phyloP scores from a whole-genome alignment of 2,329 filamentous ascomycete genomes.

The Calonectria ilicicola region DNA sequence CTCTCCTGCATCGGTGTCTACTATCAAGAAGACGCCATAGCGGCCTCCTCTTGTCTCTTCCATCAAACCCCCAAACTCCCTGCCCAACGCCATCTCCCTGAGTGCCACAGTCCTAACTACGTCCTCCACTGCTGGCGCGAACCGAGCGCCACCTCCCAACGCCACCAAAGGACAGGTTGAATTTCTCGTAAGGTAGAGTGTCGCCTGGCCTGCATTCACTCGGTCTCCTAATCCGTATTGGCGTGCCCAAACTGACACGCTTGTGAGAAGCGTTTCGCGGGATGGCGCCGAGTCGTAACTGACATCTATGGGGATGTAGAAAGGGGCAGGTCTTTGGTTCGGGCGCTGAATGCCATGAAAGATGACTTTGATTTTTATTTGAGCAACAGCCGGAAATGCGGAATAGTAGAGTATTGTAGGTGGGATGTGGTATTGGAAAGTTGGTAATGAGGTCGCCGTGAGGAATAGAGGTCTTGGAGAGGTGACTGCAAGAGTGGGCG shows the following conservation, averaged over 20 bases:
- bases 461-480: not conserved
- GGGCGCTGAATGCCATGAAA: slow-evolving; percentile 28
- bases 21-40: slow-evolving; percentile 38
- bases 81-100: slow-evolving; percentile 38
- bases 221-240: slow-evolving; percentile 26
- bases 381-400: not conserved
- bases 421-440: not conserved
- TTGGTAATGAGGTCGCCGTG: not conserved
- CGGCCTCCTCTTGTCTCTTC: slow-evolving; percentile 23
- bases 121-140: slow-evolving; percentile 34
- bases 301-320: slow-evolving; percentile 29
- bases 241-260: slow-evolving; percentile 27
- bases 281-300: slow-evolving; percentile 27
- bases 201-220: slow-evolving; percentile 29
- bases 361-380: slow-evolving; percentile 33
- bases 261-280: slow-evolving; percentile 28
- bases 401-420: not conserved
- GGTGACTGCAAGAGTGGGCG: not conserved
- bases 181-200: slow-evolving; percentile 29
- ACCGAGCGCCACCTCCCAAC: slow-evolving; percentile 10
- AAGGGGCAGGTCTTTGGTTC: not conserved
- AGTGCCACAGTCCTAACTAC: slow-evolving; percentile 45
- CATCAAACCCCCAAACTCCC: slow-evolving; percentile 40
- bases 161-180: slow-evolving; percentile 20
- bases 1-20: slow-evolving; percentile 31